Base-by-base conservation (phyloP, 208 protist species). In the Lotmaria passim region DNA sequence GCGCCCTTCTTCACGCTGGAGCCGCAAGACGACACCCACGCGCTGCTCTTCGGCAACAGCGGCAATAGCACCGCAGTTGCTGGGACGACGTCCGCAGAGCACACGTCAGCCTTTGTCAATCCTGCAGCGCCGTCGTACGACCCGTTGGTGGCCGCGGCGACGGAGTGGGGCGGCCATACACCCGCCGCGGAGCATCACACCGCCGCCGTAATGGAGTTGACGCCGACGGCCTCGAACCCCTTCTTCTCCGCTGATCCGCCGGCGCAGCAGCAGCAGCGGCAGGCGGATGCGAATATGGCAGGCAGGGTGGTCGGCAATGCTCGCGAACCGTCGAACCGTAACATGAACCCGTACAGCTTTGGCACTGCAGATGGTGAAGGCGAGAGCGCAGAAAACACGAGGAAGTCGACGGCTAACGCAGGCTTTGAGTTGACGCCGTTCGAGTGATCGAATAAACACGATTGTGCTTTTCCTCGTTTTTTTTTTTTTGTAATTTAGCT, bases 371-470 rank as follows among this genome's bases (percentile, higher is more conserved):
- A 70, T 0, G 47, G 12, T 3, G 34, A 31, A 11, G 36, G 21
- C 43, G 30, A 46, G 6, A 41, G 43, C 28, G 46, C 21, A 19
- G 43, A 31, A 10, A 44, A 31, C n/a, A 44, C 3, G 33, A 63
- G 21, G 24, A 4, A 31, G 21, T 12, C 28, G 1, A 36, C 15
- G n/a, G 24, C 26, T 4, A 41, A 33, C 2, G 28, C 58, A 3
- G 50, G 33, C 19, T 73, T 73, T 23, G 68, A 66, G 50, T 50
- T 73, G 46, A 73, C 68, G 7, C 68, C 68, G 6, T 48, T 59
- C 17, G 41, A 73, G 50, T 67, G 39, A n/a, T 4, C 14, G 3
- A 8, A 3, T 36, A n/a, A n/a, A n/a, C n/a, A n/a, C n/a, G n/a
- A n/a, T n/a, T n/a, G n/a, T n/a, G n/a, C n/a, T n/a, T n/a, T n/a